Base-by-base conservation (phyloP, 2,329 filamentous ascomycete species). In the Pestalotiopsis fici region DNA sequence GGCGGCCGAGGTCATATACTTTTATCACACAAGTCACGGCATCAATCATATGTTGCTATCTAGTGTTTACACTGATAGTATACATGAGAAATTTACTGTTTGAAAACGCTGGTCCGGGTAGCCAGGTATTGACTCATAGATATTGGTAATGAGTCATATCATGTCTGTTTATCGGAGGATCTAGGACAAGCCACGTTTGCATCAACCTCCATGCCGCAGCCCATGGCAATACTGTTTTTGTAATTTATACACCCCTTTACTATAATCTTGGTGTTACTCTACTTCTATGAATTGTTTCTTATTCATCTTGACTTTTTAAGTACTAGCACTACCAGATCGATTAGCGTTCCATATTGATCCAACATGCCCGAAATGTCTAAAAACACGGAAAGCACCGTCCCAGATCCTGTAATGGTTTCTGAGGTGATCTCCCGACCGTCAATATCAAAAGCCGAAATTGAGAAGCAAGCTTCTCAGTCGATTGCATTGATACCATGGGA, bases 401-500 rank as follows among this genome's bases (percentile, higher is more conserved):
- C 43, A n/a, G 43, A 50, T 23, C 18, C 43, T 50, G 18, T 23
- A 2, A 21, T n/a, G 4, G 43, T 21, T n/a, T 9, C 43, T 23
- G n/a, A 23, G 43, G 3, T 50, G 2, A 3, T n/a, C 4, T 35
- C 31, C 11, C 31, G 11, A 35, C n/a, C 43, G 15, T 7, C 43
- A 9, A n/a, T 18, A 5, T 18, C 43, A 9, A 3, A 3, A 11
- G 18, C 18, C 43, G 9, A 23, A 18, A 50, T 3, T 11, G 4
- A 18, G 4, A 50, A 18, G n/a, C 4, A 18, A n/a, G 43, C 21
- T n/a, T 18, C 43, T 23, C 43, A 23, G 2, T 4, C 43, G n/a
- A 37, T 74, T 5, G 59, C 65, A 2, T 56, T 76, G 23, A 69
- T 77, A 21, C 74, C 74, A 4, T 77, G 73, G 71, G 75, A 76